Base-by-base conservation (phyloP, 2,329 filamentous ascomycete species). In the Dactylellina leptospora region DNA sequence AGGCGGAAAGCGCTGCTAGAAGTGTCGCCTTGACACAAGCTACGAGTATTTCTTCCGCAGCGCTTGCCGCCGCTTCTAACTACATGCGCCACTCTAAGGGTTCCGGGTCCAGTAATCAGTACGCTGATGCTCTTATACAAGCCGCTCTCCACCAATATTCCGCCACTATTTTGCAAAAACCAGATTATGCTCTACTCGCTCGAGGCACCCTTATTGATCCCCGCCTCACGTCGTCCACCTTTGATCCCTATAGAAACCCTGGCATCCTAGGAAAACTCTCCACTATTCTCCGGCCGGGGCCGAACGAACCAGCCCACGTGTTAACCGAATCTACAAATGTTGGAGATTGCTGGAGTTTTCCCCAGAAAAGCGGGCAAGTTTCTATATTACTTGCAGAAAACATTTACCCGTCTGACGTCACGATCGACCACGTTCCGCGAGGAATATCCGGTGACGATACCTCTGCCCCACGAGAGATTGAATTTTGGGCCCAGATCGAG, bases 311-410 rank as follows among this genome's bases (percentile, higher is more conserved):
- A 45, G 72, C 59, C 51, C 47, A 60, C 40, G 64, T 68, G 47
- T 61, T 75, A 61, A 71, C 66, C 9, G 66, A 71, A 25, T 71
- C 66, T 3, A 59, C 51, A n/a, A 71, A 96, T 51, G 85, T 89
- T 30, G 91, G 90, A 18, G 90, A 97, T 73, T 96, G 92, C 80
- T 97, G 92, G 90, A 97, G 93, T 79, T 87, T 89, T 3, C 84
- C 82, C 2, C 80, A 81, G 0, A 74, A 77, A 51, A 86, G 87
- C 36, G 86, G 87, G 1, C 85, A 87, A 58, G 81, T 97, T 13
- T 85, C 85, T 6, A 85, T 96, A 16, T 79, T 86, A 40, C 83
- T 88, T 16, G 82, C 84, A 30, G 79, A 84, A 30, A 78, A 80
- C 4, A 83, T 93, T 62, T 83, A 88, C 27, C 89, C 90, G 0